Evolutionary conservation across 1,284 basidiomycete genomes (phyloP), one percentile per base, ranked within the genome.

Genomic region (Abortiporus biennis): DNA sequence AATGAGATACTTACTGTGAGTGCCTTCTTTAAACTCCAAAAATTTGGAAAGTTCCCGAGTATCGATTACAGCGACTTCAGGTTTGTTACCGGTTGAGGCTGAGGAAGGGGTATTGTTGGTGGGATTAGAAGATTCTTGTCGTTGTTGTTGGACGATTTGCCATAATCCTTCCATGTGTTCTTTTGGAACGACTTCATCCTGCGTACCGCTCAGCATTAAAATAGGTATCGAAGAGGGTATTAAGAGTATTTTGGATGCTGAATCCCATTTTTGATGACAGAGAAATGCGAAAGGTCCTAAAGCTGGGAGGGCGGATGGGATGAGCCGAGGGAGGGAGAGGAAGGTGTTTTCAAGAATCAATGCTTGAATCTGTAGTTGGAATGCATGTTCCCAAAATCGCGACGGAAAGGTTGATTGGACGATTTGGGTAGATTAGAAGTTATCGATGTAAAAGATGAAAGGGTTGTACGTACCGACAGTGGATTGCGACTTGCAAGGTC

Each of bases 271-370:
- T 58, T 98, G 85, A 58, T 89, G 84, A 54, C 91, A 91, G 11
- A 95, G 71, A 62, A 89, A 93, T 2, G 86, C 68, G 53, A 94
- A 76, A 0, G 81, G 83, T 0, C 79, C 72, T 21, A 96, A 74
- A 16, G 81, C 63, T 1, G 95, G 94, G 21, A 97, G 67, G 13
- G 91, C 79, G 48, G 78, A 70, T 0, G 94, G 93, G 16, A 95
- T 78, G 19, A 95, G 77, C 32, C 69, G 72, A 3, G 84, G 84
- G 30, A 95, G 74, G 12, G 87, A 90, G 27, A 83, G 75, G 61
- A 95, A 94, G 0, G 92, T 94, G 63, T 98, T 98, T 66, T 98
- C 94, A 42, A 98, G 71, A 40, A 97, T 80, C n/a, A 92, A 64
- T 0, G 80, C 87, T n/a, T 67, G 50, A 41, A 90, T 78, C 81